Percentiles rank a stretch among this genome's conserved stretches.
phyloP scores from a whole-genome alignment of 176 grass and related monocot species.

The Carex cristatella region DNA sequence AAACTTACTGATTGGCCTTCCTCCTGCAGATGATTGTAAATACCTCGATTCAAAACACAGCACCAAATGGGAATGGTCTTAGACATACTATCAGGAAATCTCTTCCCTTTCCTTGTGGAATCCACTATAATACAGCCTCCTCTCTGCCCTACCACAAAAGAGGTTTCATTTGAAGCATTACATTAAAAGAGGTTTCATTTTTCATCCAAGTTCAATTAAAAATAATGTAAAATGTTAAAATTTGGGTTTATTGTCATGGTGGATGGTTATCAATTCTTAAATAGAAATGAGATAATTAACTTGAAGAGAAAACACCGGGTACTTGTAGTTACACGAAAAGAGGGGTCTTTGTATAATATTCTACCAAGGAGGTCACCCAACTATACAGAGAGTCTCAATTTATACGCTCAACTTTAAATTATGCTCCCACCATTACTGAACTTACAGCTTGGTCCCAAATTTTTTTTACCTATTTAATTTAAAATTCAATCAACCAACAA shows the following conservation, averaged over 20 bases:
- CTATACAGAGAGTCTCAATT: neutral
- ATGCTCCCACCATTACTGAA: neutral
- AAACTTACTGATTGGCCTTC: constrained; percentile 32
- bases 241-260: neutral
- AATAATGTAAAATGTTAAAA: neutral
- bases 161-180: neutral
- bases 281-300: neutral
- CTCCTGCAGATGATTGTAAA: constrained; percentile 51
- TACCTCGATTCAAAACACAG: constrained; percentile 66
- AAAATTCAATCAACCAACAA: neutral
- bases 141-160: constrained; percentile 68
- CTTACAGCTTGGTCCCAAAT: neutral
- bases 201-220: neutral
- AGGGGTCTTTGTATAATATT: neutral
- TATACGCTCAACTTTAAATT: neutral
- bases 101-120: constrained; percentile 83
- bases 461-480: neutral
- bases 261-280: neutral
- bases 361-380: neutral
- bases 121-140: constrained; percentile 90
- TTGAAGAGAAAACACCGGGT: neutral
- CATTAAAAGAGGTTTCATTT: neutral
- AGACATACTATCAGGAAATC: constrained; percentile 93
- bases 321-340: neutral
- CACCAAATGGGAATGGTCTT: constrained; percentile 98